phyloP scores from a whole-genome alignment of 495 filamentous ascomycete species.

The Cryomyces minteri region DNA sequence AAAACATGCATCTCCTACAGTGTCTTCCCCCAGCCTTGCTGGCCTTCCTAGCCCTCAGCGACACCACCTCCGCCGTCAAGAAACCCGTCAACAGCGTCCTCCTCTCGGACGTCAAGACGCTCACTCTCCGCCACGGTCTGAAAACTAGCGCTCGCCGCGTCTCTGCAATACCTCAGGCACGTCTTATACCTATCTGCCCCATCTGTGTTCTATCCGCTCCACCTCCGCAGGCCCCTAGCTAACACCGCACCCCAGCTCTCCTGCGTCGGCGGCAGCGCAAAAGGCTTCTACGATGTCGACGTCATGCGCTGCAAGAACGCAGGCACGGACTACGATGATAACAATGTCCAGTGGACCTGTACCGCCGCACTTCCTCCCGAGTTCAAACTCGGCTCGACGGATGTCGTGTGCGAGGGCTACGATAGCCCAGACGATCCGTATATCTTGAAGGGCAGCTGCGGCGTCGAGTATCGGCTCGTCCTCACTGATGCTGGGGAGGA shows the following conservation, averaged over 20 bases:
- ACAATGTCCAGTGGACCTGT: slow-evolving; percentile 70
- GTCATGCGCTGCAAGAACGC: slow-evolving; percentile 78
- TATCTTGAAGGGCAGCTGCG: slow-evolving; percentile 77
- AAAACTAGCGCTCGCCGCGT: slow-evolving; percentile 62
- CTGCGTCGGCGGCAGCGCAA: slow-evolving; percentile 51
- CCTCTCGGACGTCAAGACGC: slow-evolving; percentile 54
- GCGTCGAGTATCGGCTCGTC: slow-evolving; percentile 73
- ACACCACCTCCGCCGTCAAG: slow-evolving; percentile 11
- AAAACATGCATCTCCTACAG: background rate
- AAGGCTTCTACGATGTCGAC: slow-evolving; percentile 49
- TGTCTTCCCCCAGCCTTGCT: background rate
- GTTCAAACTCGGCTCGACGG: slow-evolving; percentile 77
- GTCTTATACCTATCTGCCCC: background rate
- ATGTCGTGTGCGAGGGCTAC: slow-evolving; percentile 91
- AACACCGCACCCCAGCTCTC: slow-evolving; percentile 28
- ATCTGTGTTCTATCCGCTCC: background rate
- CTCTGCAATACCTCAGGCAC: slow-evolving; percentile 50
- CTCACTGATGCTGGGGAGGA: slow-evolving; percentile 68
- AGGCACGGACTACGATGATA: slow-evolving; percentile 30
- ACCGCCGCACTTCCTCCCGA: slow-evolving; percentile 58
- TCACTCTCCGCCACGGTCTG: slow-evolving; percentile 50
- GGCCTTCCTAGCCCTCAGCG: background rate
- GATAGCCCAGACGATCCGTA: slow-evolving; percentile 53
- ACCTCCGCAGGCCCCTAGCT: no score
- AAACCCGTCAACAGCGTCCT: slow-evolving; percentile 39